Percentiles rank a stretch among this genome's conserved stretches.
phyloP scores from a whole-genome alignment of 345 rosid species.

The Moricandia moricandioides region DNA sequence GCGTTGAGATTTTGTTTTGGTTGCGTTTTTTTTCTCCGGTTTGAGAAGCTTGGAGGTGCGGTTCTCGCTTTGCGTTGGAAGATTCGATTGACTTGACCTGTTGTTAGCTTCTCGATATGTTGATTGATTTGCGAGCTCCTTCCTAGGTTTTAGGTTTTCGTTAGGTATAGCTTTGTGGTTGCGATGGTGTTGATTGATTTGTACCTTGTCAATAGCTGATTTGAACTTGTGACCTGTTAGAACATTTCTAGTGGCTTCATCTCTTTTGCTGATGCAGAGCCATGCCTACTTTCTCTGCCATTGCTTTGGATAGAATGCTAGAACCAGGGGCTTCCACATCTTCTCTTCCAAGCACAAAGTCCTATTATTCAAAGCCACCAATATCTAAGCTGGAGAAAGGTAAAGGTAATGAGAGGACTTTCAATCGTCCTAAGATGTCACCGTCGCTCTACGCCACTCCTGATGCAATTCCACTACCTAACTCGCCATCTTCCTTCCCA shows the following conservation, averaged over 20 bases:
- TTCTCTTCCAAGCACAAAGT: conserved; percentile 30
- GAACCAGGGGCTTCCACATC: conserved; percentile 66
- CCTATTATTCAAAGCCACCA: conserved; percentile 41
- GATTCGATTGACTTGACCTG: conserved; percentile 24
- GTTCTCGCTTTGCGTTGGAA: conserved; percentile 1
- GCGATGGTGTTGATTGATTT: neutral
- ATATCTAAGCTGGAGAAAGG: conserved; percentile 47
- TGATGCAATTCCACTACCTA: conserved; percentile 62
- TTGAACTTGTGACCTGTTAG: neutral
- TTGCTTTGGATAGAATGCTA: conserved; percentile 72
- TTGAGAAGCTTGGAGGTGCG: neutral
- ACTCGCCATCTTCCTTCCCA: conserved; percentile 71
- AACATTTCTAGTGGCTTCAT: neutral
- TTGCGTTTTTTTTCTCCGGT: conserved; percentile 11
- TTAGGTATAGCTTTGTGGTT: conserved; percentile 12
- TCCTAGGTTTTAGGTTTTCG: conserved; percentile 12
- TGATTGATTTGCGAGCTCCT: neutral
- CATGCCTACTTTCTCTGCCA: conserved; percentile 81
- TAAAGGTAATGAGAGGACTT: conserved; percentile 21
- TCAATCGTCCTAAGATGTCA: conserved; percentile 54
- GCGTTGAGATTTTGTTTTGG: neutral
- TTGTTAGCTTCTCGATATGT: conserved; percentile 18
- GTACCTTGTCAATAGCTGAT: neutral
- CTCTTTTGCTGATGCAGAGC: conserved; percentile 42
- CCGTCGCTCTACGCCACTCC: conserved; percentile 82